Evolutionary conservation across 345 rosid genomes (phyloP).

Genomic region (Lumnitzera littorea): DNA sequence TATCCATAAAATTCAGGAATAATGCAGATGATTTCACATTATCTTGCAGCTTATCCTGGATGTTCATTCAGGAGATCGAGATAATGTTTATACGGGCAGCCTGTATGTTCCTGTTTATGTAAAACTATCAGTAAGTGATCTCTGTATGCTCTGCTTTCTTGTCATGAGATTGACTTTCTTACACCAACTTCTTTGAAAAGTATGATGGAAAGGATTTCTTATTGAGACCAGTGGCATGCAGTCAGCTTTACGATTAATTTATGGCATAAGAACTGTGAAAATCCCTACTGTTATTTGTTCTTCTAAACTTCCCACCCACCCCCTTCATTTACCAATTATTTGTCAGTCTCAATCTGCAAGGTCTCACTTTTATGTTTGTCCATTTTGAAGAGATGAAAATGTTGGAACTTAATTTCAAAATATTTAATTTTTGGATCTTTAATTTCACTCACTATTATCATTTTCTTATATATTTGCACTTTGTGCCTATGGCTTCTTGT

Average conservation of each 20-base stretch:
- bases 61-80: conserved; percentile 52
- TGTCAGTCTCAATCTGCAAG: background rate
- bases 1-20: background rate
- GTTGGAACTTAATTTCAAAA: too few relatives aligned
- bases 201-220: too few relatives aligned
- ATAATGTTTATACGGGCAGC: conserved; percentile 42
- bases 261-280: too few relatives aligned
- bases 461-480: background rate
- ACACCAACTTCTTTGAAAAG: background rate
- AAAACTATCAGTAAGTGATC: conserved; percentile 64
- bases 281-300: too few relatives aligned
- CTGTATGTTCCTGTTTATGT: conserved; percentile 71
- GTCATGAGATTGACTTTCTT: background rate
- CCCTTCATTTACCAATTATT: background rate
- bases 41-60: conserved; percentile 72
- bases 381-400: too few relatives aligned
- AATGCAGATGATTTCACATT: conserved; percentile 1
- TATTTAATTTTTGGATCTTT: conserved; percentile 1
- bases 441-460: background rate
- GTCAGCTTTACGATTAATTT: too few relatives aligned
- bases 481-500: conserved; percentile 1
- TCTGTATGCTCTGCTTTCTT: conserved; percentile 5
- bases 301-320: too few relatives aligned
- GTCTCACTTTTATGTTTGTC: too few relatives aligned
- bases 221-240: too few relatives aligned